Conservation (phyloP, 1,284 basidiomycete species). For the Neolentinus lepideus region DNA sequence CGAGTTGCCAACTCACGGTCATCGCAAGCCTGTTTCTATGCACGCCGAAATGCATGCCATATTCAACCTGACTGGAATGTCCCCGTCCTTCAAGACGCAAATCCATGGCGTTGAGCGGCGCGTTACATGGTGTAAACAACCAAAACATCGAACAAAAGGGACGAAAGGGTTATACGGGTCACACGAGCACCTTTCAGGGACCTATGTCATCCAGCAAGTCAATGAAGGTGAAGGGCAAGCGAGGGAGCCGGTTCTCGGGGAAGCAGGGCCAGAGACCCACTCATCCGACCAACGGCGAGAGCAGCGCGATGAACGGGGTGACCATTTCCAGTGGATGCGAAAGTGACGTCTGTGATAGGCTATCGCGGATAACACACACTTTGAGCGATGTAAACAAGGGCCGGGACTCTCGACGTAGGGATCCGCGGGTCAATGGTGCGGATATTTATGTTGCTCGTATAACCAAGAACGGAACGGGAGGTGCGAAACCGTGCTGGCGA, state of each 20-base stretch:
- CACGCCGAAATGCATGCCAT: constrained; percentile 59
- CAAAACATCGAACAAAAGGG: constrained; percentile 22
- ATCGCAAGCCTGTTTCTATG: constrained; percentile 48
- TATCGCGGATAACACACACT: constrained; percentile 3
- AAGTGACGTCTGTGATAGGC: constrained; percentile 7
- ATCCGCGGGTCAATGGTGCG: constrained; percentile 40
- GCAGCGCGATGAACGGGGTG: not conserved
- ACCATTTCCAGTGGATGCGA: constrained; percentile 7
- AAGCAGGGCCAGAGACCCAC: not conserved
- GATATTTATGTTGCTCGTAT: constrained; percentile 50
- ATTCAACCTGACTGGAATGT: constrained; percentile 43
- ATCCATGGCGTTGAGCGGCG: constrained; percentile 34
- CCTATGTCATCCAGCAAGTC: constrained; percentile 6
- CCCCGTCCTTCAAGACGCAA: constrained; percentile 47
- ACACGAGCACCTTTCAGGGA: constrained; percentile 16
- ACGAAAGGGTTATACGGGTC: constrained; percentile 17
- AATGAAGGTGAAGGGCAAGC: constrained; percentile 12
- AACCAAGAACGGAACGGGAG: constrained; percentile 39
- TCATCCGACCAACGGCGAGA: not conserved
- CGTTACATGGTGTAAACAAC: constrained; percentile 20
- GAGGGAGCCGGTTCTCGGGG: not conserved
- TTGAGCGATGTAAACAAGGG: constrained; percentile 16
- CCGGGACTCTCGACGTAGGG: constrained; percentile 31
- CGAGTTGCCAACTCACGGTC: constrained; percentile 31
- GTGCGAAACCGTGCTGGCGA: constrained; percentile 44